Conservation (phyloP, 768 basidiomycete species). For the Epithele typhae region DNA sequence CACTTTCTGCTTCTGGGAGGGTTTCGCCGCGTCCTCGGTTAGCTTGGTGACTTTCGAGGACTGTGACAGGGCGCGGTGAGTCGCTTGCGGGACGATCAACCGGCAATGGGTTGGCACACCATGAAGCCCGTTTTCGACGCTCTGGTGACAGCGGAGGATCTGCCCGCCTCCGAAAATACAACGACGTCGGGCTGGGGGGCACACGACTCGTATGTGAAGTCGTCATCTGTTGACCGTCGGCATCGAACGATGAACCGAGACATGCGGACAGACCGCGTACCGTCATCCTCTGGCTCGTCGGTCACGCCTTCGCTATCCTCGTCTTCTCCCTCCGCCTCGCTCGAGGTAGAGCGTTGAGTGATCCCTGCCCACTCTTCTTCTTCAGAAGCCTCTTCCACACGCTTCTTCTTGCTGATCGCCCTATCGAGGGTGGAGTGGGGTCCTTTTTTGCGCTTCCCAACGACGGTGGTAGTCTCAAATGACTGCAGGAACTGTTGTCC, state of each 20-base stretch:
- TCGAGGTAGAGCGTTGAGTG: conserved; percentile 1
- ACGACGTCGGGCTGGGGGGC: conserved; percentile 40
- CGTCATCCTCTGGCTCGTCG: not conserved
- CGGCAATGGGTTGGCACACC: conserved; percentile 38
- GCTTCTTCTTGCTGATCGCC: conserved; percentile 22
- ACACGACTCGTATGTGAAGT: conserved; percentile 28
- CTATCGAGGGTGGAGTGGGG: not conserved
- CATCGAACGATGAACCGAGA: no score
- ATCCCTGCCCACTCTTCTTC: conserved; percentile 44
- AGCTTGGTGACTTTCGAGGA: conserved; percentile 75
- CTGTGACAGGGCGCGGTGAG: no score
- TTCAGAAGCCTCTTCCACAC: conserved; percentile 15
- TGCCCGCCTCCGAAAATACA: conserved; percentile 46
- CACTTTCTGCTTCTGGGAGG: conserved; percentile 20
- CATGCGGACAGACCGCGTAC: conserved; percentile 13
- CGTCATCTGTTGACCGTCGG: conserved; percentile 35
- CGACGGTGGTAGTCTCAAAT: conserved; percentile 28
- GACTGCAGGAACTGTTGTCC: conserved; percentile 42
- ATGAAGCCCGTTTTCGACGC: conserved; percentile 63
- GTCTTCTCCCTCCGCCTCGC: conserved; percentile 4
- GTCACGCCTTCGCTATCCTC: not conserved
- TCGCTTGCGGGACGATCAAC: not conserved
- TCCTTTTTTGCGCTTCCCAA: conserved; percentile 19
- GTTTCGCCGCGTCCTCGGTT: conserved; percentile 29
- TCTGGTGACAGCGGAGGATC: conserved; percentile 11